These are phyloP conservation scores for Sabuloglossum arenarium DNA, from an alignment of 495 filamentous ascomycete species.

Conservation along the genomic window DNA sequence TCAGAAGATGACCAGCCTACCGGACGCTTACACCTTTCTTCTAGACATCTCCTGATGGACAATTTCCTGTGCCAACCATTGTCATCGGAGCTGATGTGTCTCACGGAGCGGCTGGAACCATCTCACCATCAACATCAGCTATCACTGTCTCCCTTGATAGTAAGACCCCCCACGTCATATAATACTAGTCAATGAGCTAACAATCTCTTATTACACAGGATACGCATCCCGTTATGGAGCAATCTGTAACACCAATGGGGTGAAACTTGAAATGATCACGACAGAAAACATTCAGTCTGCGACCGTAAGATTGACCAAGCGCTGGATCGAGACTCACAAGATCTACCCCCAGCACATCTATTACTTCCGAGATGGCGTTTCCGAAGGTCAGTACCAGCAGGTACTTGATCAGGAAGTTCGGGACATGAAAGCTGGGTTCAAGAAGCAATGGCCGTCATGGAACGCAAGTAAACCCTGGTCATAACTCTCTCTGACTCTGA, in stretches of 20 bases:
- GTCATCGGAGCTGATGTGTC: slow-evolving; percentile 83
- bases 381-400: slow-evolving; percentile 59
- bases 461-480: not conserved
- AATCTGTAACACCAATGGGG: slow-evolving; percentile 55
- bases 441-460: slow-evolving; percentile 8
- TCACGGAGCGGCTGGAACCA: slow-evolving; percentile 46
- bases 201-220: slow-evolving; percentile 3
- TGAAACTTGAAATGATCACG: slow-evolving; percentile 51
- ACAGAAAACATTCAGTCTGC: slow-evolving; percentile 38
- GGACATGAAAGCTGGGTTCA: slow-evolving; percentile 40
- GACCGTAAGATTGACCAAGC: slow-evolving; percentile 34
- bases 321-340: slow-evolving; percentile 39
- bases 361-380: slow-evolving; percentile 90
- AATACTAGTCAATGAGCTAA: not conserved
- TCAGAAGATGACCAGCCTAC: not conserved
- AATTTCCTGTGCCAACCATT: slow-evolving; percentile 34
- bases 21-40: not conserved
- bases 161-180: not conserved
- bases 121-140: slow-evolving; percentile 58
- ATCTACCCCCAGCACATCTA: slow-evolving; percentile 44
- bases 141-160: slow-evolving; percentile 64
- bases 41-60: not conserved
- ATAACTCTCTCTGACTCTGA: not conserved
- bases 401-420: slow-evolving; percentile 56
- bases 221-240: slow-evolving; percentile 44